These are phyloP conservation scores for Paramyrothecium sp. DNA, from an alignment of 2,329 filamentous ascomycete genomes.

Conservation along the genomic window DNA sequence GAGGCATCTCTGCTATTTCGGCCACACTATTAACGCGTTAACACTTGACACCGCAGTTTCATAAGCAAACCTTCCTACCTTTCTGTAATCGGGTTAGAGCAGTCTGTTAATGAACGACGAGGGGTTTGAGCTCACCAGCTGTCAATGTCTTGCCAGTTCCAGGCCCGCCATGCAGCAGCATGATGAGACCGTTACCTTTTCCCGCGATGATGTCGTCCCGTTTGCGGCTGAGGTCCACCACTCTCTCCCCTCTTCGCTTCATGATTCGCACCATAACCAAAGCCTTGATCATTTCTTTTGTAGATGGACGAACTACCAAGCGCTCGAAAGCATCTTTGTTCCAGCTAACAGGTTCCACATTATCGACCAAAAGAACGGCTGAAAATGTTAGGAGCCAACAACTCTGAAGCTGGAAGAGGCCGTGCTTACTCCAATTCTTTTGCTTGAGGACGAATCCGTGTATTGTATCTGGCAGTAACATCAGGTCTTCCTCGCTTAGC, in stretches of 20 bases:
- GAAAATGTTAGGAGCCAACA: not conserved
- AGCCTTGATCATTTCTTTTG: not conserved
- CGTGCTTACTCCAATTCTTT: not conserved
- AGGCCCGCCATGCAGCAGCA: slow-evolving; percentile 23
- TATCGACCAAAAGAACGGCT: not conserved
- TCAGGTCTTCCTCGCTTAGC: not conserved
- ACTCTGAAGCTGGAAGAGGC: not conserved
- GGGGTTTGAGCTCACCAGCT: not conserved
- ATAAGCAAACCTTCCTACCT: not conserved
- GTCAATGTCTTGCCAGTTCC: slow-evolving; percentile 25
- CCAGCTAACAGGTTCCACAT: not conserved
- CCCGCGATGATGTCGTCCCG: slow-evolving; percentile 8
- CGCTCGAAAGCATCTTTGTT: not conserved
- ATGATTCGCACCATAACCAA: not conserved
- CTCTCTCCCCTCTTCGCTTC: not conserved
- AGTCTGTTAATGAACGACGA: not conserved
- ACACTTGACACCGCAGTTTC: slow-evolving; percentile 1
- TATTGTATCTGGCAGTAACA: not conserved
- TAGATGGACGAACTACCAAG: not conserved
- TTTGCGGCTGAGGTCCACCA: not conserved
- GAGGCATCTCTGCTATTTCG: slow-evolving; percentile 8
- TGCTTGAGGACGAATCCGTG: not conserved
- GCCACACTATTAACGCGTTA: slow-evolving; percentile 6
- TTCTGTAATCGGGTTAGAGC: not conserved
- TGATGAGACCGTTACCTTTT: slow-evolving; percentile 18